These are phyloP conservation scores for Conticribra guillardii DNA, from an alignment of 108 stramenopile genomes.

Conservation along the genomic window DNA sequence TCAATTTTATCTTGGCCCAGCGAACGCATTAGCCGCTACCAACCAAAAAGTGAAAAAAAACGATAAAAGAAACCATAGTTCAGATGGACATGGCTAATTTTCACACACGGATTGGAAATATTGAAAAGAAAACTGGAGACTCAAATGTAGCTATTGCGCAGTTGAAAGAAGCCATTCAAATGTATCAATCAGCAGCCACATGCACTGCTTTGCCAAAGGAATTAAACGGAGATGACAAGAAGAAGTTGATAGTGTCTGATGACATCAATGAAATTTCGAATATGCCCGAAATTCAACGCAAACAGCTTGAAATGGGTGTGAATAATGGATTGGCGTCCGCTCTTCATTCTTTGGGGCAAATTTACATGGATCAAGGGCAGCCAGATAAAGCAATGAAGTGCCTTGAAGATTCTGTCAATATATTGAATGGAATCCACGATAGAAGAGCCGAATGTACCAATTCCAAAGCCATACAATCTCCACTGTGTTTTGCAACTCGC, in stretches of 20 bases:
- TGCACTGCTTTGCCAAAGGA: neutral
- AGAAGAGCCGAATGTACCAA: conserved; percentile 1
- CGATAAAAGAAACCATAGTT: conserved; percentile 6
- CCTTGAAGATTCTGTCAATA: conserved; percentile 30
- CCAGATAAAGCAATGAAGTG: conserved; percentile 28
- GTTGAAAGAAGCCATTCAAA: conserved; percentile 29
- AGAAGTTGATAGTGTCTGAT: neutral
- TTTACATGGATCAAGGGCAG: conserved; percentile 10
- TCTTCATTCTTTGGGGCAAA: conserved; percentile 20
- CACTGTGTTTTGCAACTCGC: conserved; percentile 16
- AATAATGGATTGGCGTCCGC: conserved; percentile 36
- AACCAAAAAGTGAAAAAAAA: neutral
- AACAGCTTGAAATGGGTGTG: conserved; percentile 15
- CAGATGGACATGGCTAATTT: conserved; percentile 33
- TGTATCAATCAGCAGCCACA: conserved; percentile 15
- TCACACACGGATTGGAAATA: conserved; percentile 20
- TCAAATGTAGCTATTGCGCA: neutral
- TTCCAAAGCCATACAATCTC: conserved; percentile 10
- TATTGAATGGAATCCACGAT: conserved; percentile 27
- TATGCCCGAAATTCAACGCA: conserved; percentile 12
- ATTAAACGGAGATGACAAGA: too few species aligned
- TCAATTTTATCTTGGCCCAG: conserved; percentile 7
- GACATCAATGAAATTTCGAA: neutral
- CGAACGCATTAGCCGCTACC: conserved; percentile 4
- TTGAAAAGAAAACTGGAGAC: conserved; percentile 17